A percentile compares a stretch with the other conserved stretches of the same genome.
Conservation (phyloP, 345 rosid species). For the Arabis hirsuta region DNA sequence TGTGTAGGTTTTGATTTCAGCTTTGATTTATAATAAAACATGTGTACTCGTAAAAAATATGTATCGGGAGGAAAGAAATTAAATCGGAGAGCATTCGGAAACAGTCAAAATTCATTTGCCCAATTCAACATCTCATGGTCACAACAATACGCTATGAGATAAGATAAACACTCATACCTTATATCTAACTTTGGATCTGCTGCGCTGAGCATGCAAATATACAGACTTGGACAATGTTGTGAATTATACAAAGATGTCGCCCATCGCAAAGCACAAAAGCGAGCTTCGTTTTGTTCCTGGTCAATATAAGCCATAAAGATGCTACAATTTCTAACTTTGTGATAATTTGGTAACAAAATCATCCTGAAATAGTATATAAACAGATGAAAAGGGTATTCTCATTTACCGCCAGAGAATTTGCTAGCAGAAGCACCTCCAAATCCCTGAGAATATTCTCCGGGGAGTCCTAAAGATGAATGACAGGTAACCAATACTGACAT, state of each 20-base stretch:
- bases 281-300: conserved; percentile 93
- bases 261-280: conserved; percentile 94
- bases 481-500: conserved; percentile 15
- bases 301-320: conserved; percentile 36
- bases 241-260: conserved; percentile 76
- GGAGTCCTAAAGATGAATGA: conserved; percentile 60
- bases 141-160: conserved; percentile 16
- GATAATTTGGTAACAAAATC: conserved; percentile 9
- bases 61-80: background rate
- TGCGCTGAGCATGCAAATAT: conserved; percentile 86
- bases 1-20: conserved; percentile 1
- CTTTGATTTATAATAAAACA: conserved; percentile 21
- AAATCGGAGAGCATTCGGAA: background rate
- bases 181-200: conserved; percentile 88
- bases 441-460: conserved; percentile 60
- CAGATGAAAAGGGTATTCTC: conserved; percentile 6
- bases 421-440: conserved; percentile 76
- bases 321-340: conserved; percentile 7
- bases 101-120: conserved; percentile 15
- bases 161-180: conserved; percentile 58
- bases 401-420: conserved; percentile 72
- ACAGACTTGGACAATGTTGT: conserved; percentile 93
- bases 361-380: conserved; percentile 3
- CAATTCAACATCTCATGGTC: conserved; percentile 21
- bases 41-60: background rate